Percentiles rank a stretch among this genome's conserved stretches.
These are phyloP conservation scores for Lolium multiflorum DNA, from an alignment of 176 grass and related monocot species.

Conservation along the genomic window DNA sequence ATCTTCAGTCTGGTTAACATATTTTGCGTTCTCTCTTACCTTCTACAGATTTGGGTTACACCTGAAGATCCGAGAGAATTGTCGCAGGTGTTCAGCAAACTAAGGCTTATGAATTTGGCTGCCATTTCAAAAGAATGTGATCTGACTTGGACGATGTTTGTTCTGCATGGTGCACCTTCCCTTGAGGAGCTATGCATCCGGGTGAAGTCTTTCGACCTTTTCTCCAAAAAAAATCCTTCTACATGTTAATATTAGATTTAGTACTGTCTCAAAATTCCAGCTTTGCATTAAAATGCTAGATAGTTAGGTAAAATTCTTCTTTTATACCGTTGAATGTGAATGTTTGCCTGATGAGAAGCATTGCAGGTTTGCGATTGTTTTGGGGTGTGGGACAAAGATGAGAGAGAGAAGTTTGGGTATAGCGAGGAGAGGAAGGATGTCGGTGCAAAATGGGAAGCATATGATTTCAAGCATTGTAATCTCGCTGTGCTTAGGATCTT, in stretches of 20 bases:
- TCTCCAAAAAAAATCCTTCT: neutral
- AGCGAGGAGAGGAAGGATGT: neutral
- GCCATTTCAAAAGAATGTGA: slow-evolving; percentile 8
- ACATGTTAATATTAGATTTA: neutral
- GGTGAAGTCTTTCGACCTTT: neutral
- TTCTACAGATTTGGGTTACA: slow-evolving; percentile 23
- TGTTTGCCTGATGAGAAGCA: neutral
- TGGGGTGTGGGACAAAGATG: neutral
- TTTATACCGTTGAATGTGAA: neutral
- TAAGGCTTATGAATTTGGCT: slow-evolving; percentile 20
- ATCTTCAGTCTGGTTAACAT: neutral
- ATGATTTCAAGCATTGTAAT: neutral
- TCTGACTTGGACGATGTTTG: slow-evolving; percentile 9
- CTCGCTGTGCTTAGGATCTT: neutral
- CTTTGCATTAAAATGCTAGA: neutral
- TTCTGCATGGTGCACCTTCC: neutral
- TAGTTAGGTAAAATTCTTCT: neutral
- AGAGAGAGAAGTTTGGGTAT: neutral
- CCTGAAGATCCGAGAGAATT: neutral
- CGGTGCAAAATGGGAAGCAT: neutral
- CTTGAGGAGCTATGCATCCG: slow-evolving; percentile 3
- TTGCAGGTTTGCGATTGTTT: slow-evolving; percentile 3
- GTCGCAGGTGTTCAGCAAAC: neutral
- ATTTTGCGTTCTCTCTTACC: neutral
- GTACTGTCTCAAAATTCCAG: neutral